Evolutionary conservation across 352 stramenopile species (phyloP).

Genomic region (Globisporangium splendens): DNA sequence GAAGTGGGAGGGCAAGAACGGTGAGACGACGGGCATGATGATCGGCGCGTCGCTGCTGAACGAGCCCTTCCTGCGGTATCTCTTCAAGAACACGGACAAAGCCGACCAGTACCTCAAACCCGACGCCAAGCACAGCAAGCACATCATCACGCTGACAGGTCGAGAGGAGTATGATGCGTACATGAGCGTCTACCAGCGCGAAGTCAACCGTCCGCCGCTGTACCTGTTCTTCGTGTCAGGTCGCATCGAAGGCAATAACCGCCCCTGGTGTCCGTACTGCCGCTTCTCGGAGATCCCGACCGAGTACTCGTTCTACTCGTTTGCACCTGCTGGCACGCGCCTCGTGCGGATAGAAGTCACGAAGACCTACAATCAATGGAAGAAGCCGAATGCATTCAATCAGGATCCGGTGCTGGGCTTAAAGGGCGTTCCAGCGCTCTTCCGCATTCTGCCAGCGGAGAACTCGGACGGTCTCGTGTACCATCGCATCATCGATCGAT

Average conservation of each 20-base stretch:
- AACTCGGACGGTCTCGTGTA: constrained; percentile 27
- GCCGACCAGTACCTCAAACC: constrained; percentile 37
- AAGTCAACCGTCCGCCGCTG: constrained; percentile 31
- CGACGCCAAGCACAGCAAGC: constrained; percentile 38
- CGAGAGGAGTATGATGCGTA: constrained; percentile 38
- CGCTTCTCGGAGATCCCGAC: constrained; percentile 68
- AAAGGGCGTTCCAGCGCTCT: constrained; percentile 54
- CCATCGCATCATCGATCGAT: constrained; percentile 40
- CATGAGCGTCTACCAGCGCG: constrained; percentile 32
- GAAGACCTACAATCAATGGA: constrained; percentile 61
- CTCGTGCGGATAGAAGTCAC: constrained; percentile 69
- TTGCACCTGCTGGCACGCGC: constrained; percentile 46
- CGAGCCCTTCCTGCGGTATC: constrained; percentile 53
- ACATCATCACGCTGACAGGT: constrained; percentile 45
- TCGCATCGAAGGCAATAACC: constrained; percentile 58
- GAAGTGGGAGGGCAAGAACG: constrained; percentile 49
- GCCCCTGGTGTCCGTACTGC: constrained; percentile 81
- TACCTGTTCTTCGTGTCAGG: constrained; percentile 75
- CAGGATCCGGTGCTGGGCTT: constrained; percentile 46
- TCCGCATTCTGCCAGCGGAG: constrained; percentile 21
- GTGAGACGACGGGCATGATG: constrained; percentile 54
- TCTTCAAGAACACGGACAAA: constrained; percentile 57
- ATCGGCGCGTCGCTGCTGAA: constrained; percentile 45
- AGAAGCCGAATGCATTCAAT: constrained; percentile 52
- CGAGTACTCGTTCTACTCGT: constrained; percentile 73